Conservation (phyloP, 495 filamentous ascomycete species). For the Sphaerosporella brunnea region DNA sequence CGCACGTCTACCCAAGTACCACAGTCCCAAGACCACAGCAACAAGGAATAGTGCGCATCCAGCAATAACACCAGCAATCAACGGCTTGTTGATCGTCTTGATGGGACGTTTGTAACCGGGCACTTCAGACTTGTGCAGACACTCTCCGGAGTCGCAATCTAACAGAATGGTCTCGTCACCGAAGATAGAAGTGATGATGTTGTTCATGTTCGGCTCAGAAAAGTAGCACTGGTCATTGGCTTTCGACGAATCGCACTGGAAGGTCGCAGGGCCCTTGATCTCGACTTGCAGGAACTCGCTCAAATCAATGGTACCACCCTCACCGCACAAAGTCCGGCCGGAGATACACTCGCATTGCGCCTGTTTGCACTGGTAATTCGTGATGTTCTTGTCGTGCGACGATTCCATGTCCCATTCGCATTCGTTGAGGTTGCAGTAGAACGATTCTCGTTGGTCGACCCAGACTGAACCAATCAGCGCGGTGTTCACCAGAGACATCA, state of each 20-base stretch:
- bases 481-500: neutral
- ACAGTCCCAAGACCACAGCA: slow-evolving; percentile 59
- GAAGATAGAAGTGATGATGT: slow-evolving; percentile 70
- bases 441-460: slow-evolving; percentile 84
- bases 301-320: slow-evolving; percentile 78
- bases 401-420: slow-evolving; percentile 56
- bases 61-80: slow-evolving; percentile 89
- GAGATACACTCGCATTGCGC: slow-evolving; percentile 76
- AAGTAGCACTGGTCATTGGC: slow-evolving; percentile 52
- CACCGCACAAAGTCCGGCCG: slow-evolving; percentile 82
- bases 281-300: slow-evolving; percentile 61
- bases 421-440: slow-evolving; percentile 77
- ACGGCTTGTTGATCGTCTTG: slow-evolving; percentile 90
- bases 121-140: slow-evolving; percentile 75
- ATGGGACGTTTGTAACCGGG: slow-evolving; percentile 77
- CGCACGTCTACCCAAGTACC: slow-evolving; percentile 68
- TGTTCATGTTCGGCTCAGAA: slow-evolving; percentile 76
- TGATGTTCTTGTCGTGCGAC: slow-evolving; percentile 55
- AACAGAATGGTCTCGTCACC: slow-evolving; percentile 78
- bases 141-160: slow-evolving; percentile 72
- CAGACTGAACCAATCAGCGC: slow-evolving; percentile 43
- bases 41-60: slow-evolving; percentile 75
- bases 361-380: slow-evolving; percentile 65
- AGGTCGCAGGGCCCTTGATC: slow-evolving; percentile 74
- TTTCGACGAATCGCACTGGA: slow-evolving; percentile 42